Conservation (phyloP, 2,329 filamentous ascomycete genomes). For the Talaromyces amestolkiae region DNA sequence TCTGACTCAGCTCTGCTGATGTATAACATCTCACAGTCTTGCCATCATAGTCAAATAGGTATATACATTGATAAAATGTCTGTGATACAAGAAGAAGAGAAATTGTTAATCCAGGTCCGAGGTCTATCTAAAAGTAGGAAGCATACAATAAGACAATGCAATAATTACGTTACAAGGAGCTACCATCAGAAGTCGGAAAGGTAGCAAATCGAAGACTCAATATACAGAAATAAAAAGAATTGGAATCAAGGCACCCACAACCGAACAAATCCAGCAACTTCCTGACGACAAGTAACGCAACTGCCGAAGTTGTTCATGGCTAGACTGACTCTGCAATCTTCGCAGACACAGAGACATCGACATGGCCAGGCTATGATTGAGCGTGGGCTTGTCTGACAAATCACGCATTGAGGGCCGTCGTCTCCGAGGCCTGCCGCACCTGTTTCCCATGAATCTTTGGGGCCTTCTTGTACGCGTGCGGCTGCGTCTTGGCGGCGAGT, state of each 20-base stretch:
- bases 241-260: constrained; percentile 71
- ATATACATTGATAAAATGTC: neutral
- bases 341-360: constrained; percentile 87
- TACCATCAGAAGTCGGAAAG: neutral
- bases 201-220: neutral
- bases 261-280: constrained; percentile 84
- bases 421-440: constrained; percentile 73
- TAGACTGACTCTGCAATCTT: constrained; percentile 88
- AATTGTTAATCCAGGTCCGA: neutral
- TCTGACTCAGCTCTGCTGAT: neutral
- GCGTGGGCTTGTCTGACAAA: constrained; percentile 81
- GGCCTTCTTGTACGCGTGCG: constrained; percentile 27
- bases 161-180: neutral
- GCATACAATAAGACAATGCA: neutral
- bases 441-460: constrained; percentile 56
- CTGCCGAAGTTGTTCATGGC: constrained; percentile 97
- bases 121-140: neutral
- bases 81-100: neutral
- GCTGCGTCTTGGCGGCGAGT: constrained; percentile 44
- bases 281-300: constrained; percentile 88
- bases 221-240: constrained; percentile 2
- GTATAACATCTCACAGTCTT: neutral
- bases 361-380: constrained; percentile 96
- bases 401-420: constrained; percentile 80
- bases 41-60: neutral